Percentiles rank a stretch among this genome's conserved stretches.
Evolutionary conservation across 352 stramenopile genomes (phyloP).

Genomic region (Phytophthora pinifolia): DNA sequence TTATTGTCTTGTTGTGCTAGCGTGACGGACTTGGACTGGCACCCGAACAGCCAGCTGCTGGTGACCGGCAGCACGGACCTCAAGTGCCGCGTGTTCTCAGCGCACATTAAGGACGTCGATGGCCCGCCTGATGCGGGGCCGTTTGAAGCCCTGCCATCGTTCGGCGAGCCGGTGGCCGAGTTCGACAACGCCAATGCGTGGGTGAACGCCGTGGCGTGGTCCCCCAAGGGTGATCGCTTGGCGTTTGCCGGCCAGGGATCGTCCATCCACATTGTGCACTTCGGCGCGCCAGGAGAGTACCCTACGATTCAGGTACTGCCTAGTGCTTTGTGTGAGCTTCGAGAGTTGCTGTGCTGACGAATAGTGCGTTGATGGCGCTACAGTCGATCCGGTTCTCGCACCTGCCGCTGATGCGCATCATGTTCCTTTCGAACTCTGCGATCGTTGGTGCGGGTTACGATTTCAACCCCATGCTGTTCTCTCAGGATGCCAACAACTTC

Average conservation of each 20-base stretch:
- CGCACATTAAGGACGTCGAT: conserved; percentile 87
- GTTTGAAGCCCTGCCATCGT: conserved; percentile 74
- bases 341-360: background rate
- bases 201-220: conserved; percentile 93
- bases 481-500: conserved; percentile 70
- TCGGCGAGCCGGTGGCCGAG: conserved; percentile 80
- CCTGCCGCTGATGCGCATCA: conserved; percentile 81
- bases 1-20: background rate
- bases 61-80: conserved; percentile 92
- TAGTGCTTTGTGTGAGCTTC: background rate
- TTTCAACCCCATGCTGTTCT: conserved; percentile 92
- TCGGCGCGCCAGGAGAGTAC: conserved; percentile 67
- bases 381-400: conserved; percentile 88
- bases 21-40: conserved; percentile 89
- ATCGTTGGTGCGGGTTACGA: conserved; percentile 90
- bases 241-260: conserved; percentile 92
- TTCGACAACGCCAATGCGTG: conserved; percentile 90
- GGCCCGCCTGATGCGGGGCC: conserved; percentile 60
- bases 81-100: conserved; percentile 93
- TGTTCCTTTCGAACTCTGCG: conserved; percentile 90
- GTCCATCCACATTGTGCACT: conserved; percentile 89
- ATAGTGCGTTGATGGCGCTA: background rate
- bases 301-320: conserved; percentile 67
- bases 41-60: conserved; percentile 92
- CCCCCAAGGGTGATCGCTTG: conserved; percentile 83